Evolutionary conservation across 1,284 basidiomycete genomes (phyloP).

Genomic region (Hymenochaete sp.): DNA sequence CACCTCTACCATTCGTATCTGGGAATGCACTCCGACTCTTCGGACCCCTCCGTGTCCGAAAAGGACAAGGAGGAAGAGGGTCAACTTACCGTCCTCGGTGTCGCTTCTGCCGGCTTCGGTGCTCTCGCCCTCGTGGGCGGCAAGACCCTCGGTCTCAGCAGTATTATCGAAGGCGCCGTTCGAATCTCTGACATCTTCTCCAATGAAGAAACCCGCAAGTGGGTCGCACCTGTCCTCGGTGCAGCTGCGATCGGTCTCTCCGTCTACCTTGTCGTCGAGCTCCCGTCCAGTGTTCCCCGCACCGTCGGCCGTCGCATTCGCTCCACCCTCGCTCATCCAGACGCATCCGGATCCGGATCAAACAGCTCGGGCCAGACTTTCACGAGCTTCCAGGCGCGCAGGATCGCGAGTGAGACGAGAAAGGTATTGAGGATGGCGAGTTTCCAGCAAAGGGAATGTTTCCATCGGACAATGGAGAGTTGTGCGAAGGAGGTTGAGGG

Average conservation of each 20-base stretch:
- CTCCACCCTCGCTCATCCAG: slow-evolving; percentile 40
- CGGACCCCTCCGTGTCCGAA: slow-evolving; percentile 22
- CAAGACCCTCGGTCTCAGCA: slow-evolving; percentile 69
- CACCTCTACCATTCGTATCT: slow-evolving; percentile 69
- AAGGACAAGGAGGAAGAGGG: slow-evolving; percentile 49
- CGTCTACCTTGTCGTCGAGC: slow-evolving; percentile 80
- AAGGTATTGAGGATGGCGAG: slow-evolving; percentile 91
- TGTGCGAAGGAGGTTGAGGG: slow-evolving; percentile 66
- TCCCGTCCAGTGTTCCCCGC: slow-evolving; percentile 86
- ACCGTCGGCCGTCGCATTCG: slow-evolving; percentile 80
- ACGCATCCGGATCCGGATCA: slow-evolving; percentile 31
- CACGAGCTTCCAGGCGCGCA: slow-evolving; percentile 59
- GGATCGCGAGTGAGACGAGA: slow-evolving; percentile 81
- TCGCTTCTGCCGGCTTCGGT: slow-evolving; percentile 73
- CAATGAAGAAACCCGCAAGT: slow-evolving; percentile 77
- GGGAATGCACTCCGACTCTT: slow-evolving; percentile 33
- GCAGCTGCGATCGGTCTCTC: slow-evolving; percentile 68
- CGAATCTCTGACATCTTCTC: slow-evolving; percentile 73
- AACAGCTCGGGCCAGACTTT: slow-evolving; percentile 43
- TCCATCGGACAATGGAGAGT: slow-evolving; percentile 75
- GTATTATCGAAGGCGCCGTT: slow-evolving; percentile 69
- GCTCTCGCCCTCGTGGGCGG: slow-evolving; percentile 84
- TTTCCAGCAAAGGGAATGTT: slow-evolving; percentile 86
- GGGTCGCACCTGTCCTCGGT: slow-evolving; percentile 82
- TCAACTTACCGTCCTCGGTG: slow-evolving; percentile 59